Percentiles rank a stretch among this genome's conserved stretches.
Conservation (phyloP, 495 filamentous ascomycete genomes). For the Delitschia confertaspora region DNA sequence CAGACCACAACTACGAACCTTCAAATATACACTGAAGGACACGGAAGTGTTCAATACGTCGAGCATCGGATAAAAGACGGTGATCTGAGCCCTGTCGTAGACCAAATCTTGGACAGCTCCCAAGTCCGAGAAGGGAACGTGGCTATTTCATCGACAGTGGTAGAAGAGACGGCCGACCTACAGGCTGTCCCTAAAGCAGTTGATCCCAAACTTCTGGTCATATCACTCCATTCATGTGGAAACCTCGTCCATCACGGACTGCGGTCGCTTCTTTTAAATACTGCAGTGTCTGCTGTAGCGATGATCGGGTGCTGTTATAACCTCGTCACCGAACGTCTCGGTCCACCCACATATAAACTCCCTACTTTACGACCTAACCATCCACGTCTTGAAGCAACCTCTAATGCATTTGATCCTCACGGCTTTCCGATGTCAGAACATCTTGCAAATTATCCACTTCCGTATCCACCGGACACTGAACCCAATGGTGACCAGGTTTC, state of each 20-base stretch:
- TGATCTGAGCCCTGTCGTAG: conserved; percentile 31
- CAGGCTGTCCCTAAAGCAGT: conserved; percentile 27
- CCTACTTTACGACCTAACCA: conserved; percentile 55
- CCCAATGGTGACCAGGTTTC: conserved; percentile 27
- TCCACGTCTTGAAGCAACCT: conserved; percentile 48
- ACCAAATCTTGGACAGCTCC: conserved; percentile 23
- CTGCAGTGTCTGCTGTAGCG: conserved; percentile 74
- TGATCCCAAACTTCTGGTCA: conserved; percentile 55
- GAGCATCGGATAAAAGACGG: conserved; percentile 47
- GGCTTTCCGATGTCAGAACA: conserved; percentile 86
- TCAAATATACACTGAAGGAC: conserved; percentile 35
- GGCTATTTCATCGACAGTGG: background rate
- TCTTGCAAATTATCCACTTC: conserved; percentile 46
- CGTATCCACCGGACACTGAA: background rate
- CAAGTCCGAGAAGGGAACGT: conserved; percentile 13
- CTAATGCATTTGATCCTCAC: conserved; percentile 64
- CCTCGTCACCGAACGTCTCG: conserved; percentile 79
- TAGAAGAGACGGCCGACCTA: conserved; percentile 20
- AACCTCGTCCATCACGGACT: conserved; percentile 94
- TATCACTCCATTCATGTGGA: conserved; percentile 94
- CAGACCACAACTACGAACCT: conserved; percentile 21
- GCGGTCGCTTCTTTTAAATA: conserved; percentile 72
- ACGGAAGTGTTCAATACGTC: conserved; percentile 45
- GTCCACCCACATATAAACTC: conserved; percentile 75
- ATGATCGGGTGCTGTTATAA: conserved; percentile 99